Conservation (phyloP, 176 grass and related monocot genomes). For the Raddia guianensis region DNA sequence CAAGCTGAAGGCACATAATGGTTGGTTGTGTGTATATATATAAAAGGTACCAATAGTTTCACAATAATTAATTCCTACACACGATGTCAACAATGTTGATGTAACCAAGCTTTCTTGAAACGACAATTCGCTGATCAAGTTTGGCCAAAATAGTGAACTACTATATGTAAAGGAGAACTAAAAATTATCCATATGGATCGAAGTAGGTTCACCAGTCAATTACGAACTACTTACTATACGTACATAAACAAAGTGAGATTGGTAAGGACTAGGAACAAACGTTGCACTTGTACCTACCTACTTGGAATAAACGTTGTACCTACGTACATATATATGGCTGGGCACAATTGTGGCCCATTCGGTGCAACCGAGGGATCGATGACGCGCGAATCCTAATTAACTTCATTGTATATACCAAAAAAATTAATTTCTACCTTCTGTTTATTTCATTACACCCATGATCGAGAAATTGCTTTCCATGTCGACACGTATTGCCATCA, state of each 20-base stretch:
- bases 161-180: neutral
- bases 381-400: conserved; percentile 4
- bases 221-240: neutral
- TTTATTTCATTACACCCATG: conserved; percentile 11
- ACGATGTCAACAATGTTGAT: conserved; percentile 37
- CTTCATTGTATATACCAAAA: neutral
- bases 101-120: conserved; percentile 29
- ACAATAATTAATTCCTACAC: conserved; percentile 8
- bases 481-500: neutral
- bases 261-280: conserved; percentile 26
- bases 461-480: conserved; percentile 7
- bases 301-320: conserved; percentile 26
- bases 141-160: conserved; percentile 27
- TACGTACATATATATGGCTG: neutral
- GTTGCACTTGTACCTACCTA: neutral
- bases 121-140: neutral
- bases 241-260: conserved; percentile 36
- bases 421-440: neutral
- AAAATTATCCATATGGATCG: neutral
- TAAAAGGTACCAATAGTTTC: conserved; percentile 29
- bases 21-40: neutral
- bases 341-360: neutral
- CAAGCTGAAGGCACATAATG: conserved; percentile 37
- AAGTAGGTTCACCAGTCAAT: conserved; percentile 32
- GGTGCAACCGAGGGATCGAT: conserved; percentile 35